Evolutionary conservation across 345 rosid genomes (phyloP).

Genomic region (Citrus hindsii): DNA sequence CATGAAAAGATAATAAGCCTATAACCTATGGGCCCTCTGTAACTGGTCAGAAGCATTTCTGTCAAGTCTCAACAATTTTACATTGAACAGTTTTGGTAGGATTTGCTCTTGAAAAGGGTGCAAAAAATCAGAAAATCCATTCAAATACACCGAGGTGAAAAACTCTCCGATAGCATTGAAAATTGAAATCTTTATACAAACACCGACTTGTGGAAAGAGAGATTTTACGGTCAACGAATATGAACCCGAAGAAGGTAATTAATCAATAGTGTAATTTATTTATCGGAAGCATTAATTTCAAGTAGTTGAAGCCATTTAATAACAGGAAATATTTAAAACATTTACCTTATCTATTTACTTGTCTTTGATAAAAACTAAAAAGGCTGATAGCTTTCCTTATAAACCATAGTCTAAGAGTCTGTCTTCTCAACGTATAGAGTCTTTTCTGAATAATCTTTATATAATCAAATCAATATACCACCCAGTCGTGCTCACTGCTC

Average conservation of each 20-base stretch:
- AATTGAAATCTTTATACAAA: too few species aligned
- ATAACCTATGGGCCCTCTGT: neutral
- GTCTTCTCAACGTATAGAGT: neutral
- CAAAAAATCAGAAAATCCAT: too few species aligned
- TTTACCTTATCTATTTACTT: neutral
- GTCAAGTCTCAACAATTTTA: too few species aligned
- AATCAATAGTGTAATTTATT: neutral
- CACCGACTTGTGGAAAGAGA: neutral
- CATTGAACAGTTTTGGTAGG: too few species aligned
- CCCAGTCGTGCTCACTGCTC: slow-evolving; percentile 9
- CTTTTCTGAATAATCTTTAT: too few species aligned
- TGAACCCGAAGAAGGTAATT: neutral
- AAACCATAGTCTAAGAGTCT: neutral
- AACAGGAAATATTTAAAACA: neutral
- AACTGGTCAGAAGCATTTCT: neutral
- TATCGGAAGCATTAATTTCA: neutral
- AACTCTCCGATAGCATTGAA: neutral
- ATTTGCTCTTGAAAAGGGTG: neutral
- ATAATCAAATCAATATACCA: neutral
- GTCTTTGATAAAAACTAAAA: neutral
- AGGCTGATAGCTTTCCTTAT: neutral
- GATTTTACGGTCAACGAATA: neutral
- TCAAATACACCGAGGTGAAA: neutral
- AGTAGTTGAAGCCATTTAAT: neutral
- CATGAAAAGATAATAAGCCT: neutral